Conservation (phyloP, 352 stramenopile species). For the Phytophthora hibernalis region DNA sequence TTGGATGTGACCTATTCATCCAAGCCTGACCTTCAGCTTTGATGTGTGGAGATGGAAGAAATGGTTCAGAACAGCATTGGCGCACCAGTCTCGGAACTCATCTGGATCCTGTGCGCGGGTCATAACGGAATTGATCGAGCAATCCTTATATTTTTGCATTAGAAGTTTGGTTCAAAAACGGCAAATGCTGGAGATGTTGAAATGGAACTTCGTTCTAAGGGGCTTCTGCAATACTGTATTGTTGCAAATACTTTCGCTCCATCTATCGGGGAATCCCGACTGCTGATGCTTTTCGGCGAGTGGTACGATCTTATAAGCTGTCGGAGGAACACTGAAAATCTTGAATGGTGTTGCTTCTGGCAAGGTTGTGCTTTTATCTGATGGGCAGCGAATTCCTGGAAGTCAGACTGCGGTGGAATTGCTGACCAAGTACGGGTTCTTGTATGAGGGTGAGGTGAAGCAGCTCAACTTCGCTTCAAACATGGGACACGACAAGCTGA, state of each 20-base stretch:
- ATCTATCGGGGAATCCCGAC: conserved; percentile 37
- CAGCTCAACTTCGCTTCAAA: conserved; percentile 33
- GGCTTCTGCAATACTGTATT: conserved; percentile 35
- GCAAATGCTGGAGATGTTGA: conserved; percentile 21
- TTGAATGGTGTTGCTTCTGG: conserved; percentile 43
- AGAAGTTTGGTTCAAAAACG: conserved; percentile 29
- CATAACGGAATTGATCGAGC: conserved; percentile 49
- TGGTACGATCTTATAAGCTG: conserved; percentile 13
- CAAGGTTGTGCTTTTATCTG: conserved; percentile 24
- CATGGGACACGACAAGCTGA: too few relatives aligned
- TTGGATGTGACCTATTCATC: conserved; percentile 30
- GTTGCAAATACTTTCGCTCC: conserved; percentile 27
- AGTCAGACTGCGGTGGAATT: conserved; percentile 34
- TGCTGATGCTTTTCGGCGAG: conserved; percentile 30
- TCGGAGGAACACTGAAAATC: conserved; percentile 24
- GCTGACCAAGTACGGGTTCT: conserved; percentile 36
- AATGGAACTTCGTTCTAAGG: conserved; percentile 25
- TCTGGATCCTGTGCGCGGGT: conserved; percentile 40
- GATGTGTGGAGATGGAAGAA: conserved; percentile 25
- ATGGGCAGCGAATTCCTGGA: conserved; percentile 30
- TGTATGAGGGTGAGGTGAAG: conserved; percentile 26
- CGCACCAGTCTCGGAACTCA: conserved; percentile 31
- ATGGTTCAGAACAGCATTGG: conserved; percentile 34
- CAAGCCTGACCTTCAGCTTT: conserved; percentile 32
- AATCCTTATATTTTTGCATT: conserved; percentile 32